Evolutionary conservation across 2,329 filamentous ascomycete genomes (phyloP).

Genomic region (Fusarium illudens): DNA sequence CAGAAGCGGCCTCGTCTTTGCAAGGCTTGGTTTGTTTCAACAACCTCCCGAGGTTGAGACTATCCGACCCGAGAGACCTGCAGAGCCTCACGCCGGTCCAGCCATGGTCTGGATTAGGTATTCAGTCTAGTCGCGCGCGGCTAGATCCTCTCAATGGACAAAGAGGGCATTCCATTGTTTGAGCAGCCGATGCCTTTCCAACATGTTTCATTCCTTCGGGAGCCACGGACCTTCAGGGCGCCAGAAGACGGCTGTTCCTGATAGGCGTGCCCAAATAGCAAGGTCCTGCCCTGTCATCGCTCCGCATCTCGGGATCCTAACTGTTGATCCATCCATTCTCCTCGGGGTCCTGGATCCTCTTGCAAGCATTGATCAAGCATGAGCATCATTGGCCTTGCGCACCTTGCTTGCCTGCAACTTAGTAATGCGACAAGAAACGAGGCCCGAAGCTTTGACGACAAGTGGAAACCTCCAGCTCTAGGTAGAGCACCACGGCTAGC

Average conservation of each 20-base stretch:
- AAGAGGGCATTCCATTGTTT: neutral
- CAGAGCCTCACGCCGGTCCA: neutral
- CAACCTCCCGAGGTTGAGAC: neutral
- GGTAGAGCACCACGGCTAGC: constrained; percentile 6
- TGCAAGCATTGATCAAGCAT: constrained; percentile 4
- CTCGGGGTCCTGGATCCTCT: neutral
- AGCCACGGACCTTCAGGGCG: neutral
- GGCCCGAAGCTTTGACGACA: neutral
- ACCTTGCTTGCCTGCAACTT: neutral
- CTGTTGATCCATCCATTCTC: neutral
- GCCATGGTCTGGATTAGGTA: neutral
- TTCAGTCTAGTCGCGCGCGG: neutral
- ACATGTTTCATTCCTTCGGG: neutral
- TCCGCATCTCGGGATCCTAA: neutral
- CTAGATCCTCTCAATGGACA: neutral
- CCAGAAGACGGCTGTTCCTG: neutral
- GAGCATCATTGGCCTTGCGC: neutral
- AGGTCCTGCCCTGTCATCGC: neutral
- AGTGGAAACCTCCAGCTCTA: neutral
- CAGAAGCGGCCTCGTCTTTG: neutral
- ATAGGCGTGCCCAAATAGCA: neutral
- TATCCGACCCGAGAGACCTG: neutral
- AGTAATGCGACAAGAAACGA: neutral
- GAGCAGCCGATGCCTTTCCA: neutral
- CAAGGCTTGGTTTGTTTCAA: constrained; percentile 3